Evolutionary conservation across 306 rosid genomes (phyloP), one percentile per base, ranked within the genome.

Genomic region (Castanea mollissima): DNA sequence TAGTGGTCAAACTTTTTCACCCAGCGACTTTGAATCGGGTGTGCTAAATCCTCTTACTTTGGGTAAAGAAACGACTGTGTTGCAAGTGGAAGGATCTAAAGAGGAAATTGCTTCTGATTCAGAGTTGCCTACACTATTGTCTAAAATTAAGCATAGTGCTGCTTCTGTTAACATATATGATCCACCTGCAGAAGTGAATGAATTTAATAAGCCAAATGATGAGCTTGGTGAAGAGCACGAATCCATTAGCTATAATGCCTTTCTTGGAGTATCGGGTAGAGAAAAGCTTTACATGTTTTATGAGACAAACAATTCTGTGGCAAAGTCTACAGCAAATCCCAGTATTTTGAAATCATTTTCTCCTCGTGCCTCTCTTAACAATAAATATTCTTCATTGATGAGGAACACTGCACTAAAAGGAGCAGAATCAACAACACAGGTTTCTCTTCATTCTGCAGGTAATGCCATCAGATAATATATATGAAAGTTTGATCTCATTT

Each of bases 241-340:
- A 73, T 25, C 76, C 57, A 75, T 84, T 63, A 88, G 74, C 70
- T 74, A 52, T 32, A 67, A 73, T 73, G 65, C 70, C 63, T 51
- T 84, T 71, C 62, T 76, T 78, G 91, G 87, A 71, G 96, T 88
- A 82, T 73, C 91, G 3, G 87, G 13, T 1, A 93, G 97, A 83
- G 86, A 93, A 71, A 96, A 89, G 82, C 89, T 95, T 78, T 87
- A 95, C 89, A 88, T 85, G 90, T 91, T 95, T 81, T 95, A 90
- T 77, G 86, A 89, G 79, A 85, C 56, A 49, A 88, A 81, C 71
- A 80, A 82, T 64, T 69, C 83, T 13, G 76, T 74, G 54, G 38
- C 23, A 2, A 83, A 79, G 54, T 82, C 84, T 65, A 79, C 62
- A 79, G 69, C 76, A 54, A 85, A 88, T 32, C 35, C 85, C 46